Evolutionary conservation across 2,329 filamentous ascomycete species (phyloP).

Genomic region (Biscogniauxia sp.): DNA sequence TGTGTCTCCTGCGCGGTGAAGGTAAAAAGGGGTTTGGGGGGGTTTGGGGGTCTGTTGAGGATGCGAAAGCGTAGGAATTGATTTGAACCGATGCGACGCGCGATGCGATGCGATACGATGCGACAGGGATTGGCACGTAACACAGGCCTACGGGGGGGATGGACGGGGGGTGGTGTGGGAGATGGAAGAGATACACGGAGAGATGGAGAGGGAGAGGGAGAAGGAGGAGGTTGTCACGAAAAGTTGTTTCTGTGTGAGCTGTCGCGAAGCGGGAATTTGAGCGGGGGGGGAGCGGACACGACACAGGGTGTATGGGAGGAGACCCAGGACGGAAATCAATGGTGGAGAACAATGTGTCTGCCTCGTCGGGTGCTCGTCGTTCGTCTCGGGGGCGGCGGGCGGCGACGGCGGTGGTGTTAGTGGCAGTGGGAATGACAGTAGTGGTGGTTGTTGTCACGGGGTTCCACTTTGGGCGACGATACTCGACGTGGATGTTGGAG

Average conservation of each 20-base stretch:
- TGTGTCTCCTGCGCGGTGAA: background rate
- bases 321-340: background rate
- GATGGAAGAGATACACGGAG: slow-evolving; percentile 1
- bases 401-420: background rate
- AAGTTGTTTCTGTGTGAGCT: background rate
- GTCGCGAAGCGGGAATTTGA: background rate
- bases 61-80: background rate
- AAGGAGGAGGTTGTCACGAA: slow-evolving; percentile 1
- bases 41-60: background rate
- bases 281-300: background rate
- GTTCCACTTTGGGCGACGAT: slow-evolving; percentile 16
- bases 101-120: background rate
- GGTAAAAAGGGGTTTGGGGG: background rate
- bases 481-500: slow-evolving; percentile 14
- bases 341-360: background rate
- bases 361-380: background rate
- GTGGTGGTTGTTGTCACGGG: slow-evolving; percentile 5
- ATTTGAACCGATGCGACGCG: background rate
- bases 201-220: slow-evolving; percentile 1
- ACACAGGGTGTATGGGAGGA: background rate
- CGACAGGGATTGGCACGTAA: background rate
- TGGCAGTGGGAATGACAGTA: slow-evolving; percentile 1
- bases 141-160: slow-evolving; percentile 1
- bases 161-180: background rate
- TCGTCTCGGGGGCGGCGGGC: background rate